Conservation (phyloP, 306 rosid genomes). For the Cicer judaicum region DNA sequence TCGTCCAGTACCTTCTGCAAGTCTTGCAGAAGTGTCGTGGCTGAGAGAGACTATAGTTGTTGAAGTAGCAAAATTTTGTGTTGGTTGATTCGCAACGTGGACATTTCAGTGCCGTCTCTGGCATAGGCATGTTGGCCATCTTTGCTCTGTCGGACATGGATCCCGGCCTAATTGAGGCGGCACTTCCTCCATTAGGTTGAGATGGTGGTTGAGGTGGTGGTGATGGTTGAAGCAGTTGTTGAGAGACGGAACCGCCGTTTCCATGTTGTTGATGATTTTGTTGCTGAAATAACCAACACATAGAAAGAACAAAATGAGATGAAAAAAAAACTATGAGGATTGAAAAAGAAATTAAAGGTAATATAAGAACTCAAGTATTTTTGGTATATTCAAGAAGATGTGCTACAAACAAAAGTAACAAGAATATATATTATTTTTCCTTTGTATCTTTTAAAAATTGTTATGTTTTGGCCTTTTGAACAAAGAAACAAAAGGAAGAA, state of each 20-base stretch:
- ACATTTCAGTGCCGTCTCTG: slow-evolving; percentile 70
- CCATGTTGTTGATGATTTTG: slow-evolving; percentile 45
- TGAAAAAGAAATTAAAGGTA: background rate
- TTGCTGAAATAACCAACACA: slow-evolving; percentile 42
- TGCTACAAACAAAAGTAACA: slow-evolving; percentile 47
- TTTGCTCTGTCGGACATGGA: slow-evolving; percentile 85
- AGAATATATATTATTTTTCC: slow-evolving; percentile 59
- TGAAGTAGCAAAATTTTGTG: slow-evolving; percentile 90
- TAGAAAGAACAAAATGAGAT: background rate
- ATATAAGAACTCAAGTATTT: slow-evolving; percentile 52
- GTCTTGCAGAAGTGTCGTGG: slow-evolving; percentile 96
- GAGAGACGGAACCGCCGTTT: slow-evolving; percentile 43
- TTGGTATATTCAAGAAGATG: slow-evolving; percentile 71
- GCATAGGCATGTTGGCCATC: slow-evolving; percentile 78
- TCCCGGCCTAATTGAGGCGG: slow-evolving; percentile 69
- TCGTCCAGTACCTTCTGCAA: slow-evolving; percentile 90
- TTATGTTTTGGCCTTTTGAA: slow-evolving; percentile 33
- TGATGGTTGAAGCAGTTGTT: slow-evolving; percentile 50
- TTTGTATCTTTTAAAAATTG: slow-evolving; percentile 16
- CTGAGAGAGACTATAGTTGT: slow-evolving; percentile 89
- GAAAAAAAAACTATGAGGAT: background rate
- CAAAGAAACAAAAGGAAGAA: slow-evolving; percentile 26
- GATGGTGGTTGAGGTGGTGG: slow-evolving; percentile 30
- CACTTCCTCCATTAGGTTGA: slow-evolving; percentile 48
- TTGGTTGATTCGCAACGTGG: slow-evolving; percentile 86